A percentile compares a stretch with the other conserved stretches of the same genome.
Conservation (phyloP, 495 filamentous ascomycete genomes). For the Wilcoxina mikolae region DNA sequence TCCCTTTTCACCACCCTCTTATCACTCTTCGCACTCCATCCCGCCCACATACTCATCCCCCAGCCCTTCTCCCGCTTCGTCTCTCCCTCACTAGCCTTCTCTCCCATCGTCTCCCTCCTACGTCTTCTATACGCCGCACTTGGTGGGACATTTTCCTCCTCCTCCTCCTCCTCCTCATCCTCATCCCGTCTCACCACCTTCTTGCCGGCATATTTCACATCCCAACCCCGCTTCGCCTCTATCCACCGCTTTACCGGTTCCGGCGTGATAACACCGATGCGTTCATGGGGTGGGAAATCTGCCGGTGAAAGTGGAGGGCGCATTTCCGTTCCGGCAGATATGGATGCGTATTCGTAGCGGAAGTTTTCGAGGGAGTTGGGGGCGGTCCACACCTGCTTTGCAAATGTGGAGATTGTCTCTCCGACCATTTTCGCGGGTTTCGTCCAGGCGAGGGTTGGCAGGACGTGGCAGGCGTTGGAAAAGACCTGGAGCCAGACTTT, state of each 20-base stretch:
- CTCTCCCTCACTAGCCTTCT: conserved; percentile 3
- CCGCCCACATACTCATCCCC: conserved; percentile 3
- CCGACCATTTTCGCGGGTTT: conserved; percentile 93
- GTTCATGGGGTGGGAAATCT: conserved; percentile 36
- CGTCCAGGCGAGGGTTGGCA: conserved; percentile 78
- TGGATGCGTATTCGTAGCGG: not conserved
- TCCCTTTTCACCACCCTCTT: conserved; percentile 3
- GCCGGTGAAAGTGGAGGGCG: not conserved
- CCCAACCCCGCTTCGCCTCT: conserved; percentile 51
- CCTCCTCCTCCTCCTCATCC: not conserved
- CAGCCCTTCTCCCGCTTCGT: conserved; percentile 1
- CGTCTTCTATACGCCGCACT: conserved; percentile 1
- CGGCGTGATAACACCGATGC: conserved; percentile 65
- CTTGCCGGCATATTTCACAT: conserved; percentile 42
- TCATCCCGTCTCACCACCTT: not conserved
- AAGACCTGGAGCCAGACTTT: conserved; percentile 94
- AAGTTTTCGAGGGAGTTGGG: not conserved
- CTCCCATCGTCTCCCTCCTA: not conserved
- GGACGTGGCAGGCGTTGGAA: conserved; percentile 88
- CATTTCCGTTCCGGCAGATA: too few relatives aligned
- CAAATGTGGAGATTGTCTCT: conserved; percentile 81
- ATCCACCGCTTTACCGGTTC: conserved; percentile 75
- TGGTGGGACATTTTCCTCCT: not conserved
- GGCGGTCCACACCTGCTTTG: conserved; percentile 54
- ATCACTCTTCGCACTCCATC: conserved; percentile 6